These are phyloP conservation scores for Tylopilus cervinicoccineus DNA, from an alignment of 768 basidiomycete genomes.

Conservation along the genomic window DNA sequence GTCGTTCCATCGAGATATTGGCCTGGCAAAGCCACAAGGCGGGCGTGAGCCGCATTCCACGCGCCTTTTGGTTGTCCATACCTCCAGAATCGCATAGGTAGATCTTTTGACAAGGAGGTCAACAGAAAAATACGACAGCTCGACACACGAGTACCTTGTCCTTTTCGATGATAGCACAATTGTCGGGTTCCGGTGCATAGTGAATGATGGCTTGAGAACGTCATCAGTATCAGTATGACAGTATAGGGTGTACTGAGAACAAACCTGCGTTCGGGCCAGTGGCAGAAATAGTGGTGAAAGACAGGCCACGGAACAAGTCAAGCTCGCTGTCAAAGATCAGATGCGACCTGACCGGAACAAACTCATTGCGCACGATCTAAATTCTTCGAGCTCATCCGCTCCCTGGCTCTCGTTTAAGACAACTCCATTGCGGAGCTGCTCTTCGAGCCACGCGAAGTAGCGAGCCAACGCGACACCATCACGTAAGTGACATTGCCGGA, in stretches of 20 bases:
- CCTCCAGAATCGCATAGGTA: conserved; percentile 89
- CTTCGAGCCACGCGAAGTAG: conserved; percentile 96
- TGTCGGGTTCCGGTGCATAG: conserved; percentile 74
- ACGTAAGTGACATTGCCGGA: conserved; percentile 82
- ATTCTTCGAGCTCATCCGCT: conserved; percentile 74
- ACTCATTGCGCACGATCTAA: conserved; percentile 60
- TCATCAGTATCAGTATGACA: not conserved
- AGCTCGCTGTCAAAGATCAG: conserved; percentile 51
- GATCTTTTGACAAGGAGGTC: conserved; percentile 45
- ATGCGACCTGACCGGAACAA: not conserved
- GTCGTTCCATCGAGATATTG: conserved; percentile 95
- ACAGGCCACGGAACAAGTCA: conserved; percentile 78
- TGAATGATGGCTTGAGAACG: conserved; percentile 77
- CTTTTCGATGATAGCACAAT: conserved; percentile 70
- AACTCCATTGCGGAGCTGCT: conserved; percentile 60
- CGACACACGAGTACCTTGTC: conserved; percentile 50
- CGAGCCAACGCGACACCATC: conserved; percentile 85
- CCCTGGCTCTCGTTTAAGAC: conserved; percentile 76
- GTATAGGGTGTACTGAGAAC: conserved; percentile 13
- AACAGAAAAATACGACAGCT: conserved; percentile 14
- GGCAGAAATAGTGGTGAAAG: conserved; percentile 90
- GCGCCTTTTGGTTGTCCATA: conserved; percentile 17
- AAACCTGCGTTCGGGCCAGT: conserved; percentile 88
- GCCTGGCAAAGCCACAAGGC: conserved; percentile 32
- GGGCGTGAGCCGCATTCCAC: not conserved